Base-by-base conservation (phyloP, 306 rosid species). In the Vigna angularis region DNA sequence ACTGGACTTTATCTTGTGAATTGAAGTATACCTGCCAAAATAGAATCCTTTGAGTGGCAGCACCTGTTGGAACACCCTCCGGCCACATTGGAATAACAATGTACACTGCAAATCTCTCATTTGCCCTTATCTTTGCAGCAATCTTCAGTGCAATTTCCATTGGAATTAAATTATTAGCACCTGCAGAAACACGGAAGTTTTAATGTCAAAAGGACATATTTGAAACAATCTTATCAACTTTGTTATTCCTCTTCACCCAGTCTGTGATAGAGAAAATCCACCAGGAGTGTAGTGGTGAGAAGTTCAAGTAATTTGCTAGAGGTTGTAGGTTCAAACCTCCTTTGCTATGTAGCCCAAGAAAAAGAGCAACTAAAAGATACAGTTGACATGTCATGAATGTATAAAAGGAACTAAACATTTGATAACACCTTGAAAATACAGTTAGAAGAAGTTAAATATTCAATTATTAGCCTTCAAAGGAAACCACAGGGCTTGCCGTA, bases 11-110 rank as follows among this genome's bases (percentile, higher is more conserved):
- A 71, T 71, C 65, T 47, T 36, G 71, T 40, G 72, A 79, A 68
- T 20, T 51, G 74, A 56, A 83, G 52, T 86, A 61, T 79, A 95
- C 99, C 99, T 95, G 99, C 99, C 99, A 95, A 93, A 83, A 95
- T 53, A 95, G 90, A 85, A 95, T 95, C 81, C 98, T 90, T 77
- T 95, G 99, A 17, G 98, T 95, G 63, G 97, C 91, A 59, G 90
- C 85, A 59, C 93, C 97, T 13, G 98, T 86, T 36, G 99, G 99
- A 84, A 82, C 91, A 80, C 99, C 99, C 87, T 95, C 99, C 0
- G 99, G 99, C 99, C 99, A 95, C 99, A 95, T 95, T 55, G 98
- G 99, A 79, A 95, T 93, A 75, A 95, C 86, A 66, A 95, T 90
- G 88, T 95, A 95, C 15, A 79, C 99, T 40, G 98, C 93, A 74